Evolutionary conservation across 164 flowering plant genomes (phyloP).

Genomic region (Liriodendron chinense): DNA sequence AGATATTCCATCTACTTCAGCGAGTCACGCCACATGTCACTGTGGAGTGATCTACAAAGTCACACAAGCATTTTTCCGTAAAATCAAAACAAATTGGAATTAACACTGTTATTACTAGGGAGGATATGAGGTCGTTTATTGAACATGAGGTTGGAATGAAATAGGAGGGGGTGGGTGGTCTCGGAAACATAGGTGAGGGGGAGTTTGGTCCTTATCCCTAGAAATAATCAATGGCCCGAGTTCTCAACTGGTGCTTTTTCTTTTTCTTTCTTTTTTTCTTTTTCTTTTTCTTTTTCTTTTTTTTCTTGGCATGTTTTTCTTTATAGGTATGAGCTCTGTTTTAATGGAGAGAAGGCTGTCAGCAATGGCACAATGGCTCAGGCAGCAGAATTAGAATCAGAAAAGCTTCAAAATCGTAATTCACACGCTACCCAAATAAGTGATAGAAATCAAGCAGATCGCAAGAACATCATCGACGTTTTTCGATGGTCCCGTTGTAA

Average conservation of each 20-base stretch:
- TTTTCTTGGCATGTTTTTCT: background rate
- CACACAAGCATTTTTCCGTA: no score
- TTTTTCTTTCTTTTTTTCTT: background rate
- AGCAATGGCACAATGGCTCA: slow-evolving; percentile 40
- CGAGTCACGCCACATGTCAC: no score
- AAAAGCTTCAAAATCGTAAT: slow-evolving; percentile 51
- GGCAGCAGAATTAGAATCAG: slow-evolving; percentile 44
- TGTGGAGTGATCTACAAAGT: no score
- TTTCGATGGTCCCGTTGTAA: slow-evolving; percentile 93
- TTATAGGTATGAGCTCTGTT: slow-evolving; percentile 90
- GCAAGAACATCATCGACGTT: slow-evolving; percentile 57
- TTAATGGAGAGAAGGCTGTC: slow-evolving; percentile 71
- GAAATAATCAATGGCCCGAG: background rate
- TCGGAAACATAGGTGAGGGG: no score
- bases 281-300: background rate
- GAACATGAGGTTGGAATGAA: no score
- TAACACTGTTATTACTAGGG: no score
- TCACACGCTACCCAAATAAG: slow-evolving; percentile 42
- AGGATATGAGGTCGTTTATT: no score
- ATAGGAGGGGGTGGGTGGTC: no score
- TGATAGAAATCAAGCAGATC: slow-evolving; percentile 47
- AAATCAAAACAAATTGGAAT: no score
- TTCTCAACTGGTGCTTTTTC: background rate
- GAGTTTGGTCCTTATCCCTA: no score
- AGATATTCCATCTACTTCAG: no score